Conservation (phyloP, 805 yeast genomes). For the Pichia pseudocactophila region DNA sequence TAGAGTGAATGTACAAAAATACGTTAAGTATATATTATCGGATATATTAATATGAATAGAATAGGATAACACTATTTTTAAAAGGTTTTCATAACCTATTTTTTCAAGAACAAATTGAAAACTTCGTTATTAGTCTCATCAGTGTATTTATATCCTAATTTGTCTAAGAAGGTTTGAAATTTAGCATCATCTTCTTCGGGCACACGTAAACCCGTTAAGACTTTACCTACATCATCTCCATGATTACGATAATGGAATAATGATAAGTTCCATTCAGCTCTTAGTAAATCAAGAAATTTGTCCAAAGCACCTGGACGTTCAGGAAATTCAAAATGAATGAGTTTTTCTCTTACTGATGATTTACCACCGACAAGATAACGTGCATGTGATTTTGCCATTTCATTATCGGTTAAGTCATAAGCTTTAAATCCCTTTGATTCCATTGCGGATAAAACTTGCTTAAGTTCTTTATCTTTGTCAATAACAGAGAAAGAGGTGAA, state of each 20-base stretch:
- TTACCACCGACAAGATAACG: slow-evolving; percentile 94
- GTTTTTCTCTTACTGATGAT: slow-evolving; percentile 64
- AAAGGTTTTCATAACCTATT: background rate
- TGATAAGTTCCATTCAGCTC: slow-evolving; percentile 82
- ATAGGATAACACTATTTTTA: too few relatives aligned
- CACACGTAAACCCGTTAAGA: slow-evolving; percentile 80
- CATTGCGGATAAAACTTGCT: slow-evolving; percentile 51
- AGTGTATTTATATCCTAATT: slow-evolving; percentile 63
- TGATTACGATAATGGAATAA: slow-evolving; percentile 95
- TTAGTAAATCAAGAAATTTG: slow-evolving; percentile 63
- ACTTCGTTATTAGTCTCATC: slow-evolving; percentile 84
- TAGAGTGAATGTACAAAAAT: too few relatives aligned
- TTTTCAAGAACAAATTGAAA: slow-evolving; percentile 63
- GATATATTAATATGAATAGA: too few relatives aligned
- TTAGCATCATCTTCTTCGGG: slow-evolving; percentile 61
- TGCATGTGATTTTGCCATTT: slow-evolving; percentile 93
- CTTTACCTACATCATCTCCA: slow-evolving; percentile 91
- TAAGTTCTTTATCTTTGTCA: slow-evolving; percentile 66
- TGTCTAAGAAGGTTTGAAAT: slow-evolving; percentile 58
- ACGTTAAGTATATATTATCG: too few relatives aligned
- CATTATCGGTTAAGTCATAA: slow-evolving; percentile 82
- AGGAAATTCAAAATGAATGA: slow-evolving; percentile 87
- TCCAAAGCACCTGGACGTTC: slow-evolving; percentile 94
- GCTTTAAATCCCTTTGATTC: slow-evolving; percentile 61
- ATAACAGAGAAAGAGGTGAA: slow-evolving; percentile 82